These are phyloP conservation scores for Sisymbrium irio DNA, from an alignment of 345 rosid species.

Conservation along the genomic window DNA sequence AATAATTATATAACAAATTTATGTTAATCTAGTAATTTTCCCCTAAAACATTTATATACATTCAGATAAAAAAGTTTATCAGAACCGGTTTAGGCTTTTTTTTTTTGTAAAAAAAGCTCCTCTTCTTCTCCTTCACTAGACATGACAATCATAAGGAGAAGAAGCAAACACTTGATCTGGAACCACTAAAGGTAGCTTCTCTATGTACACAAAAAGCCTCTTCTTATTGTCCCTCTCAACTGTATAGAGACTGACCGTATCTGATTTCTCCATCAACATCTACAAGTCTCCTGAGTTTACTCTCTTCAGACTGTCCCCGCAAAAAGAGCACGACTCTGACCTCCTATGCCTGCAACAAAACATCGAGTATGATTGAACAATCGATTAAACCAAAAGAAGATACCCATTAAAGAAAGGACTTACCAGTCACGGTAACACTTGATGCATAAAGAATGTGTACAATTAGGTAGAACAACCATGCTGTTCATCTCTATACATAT, in stretches of 20 bases:
- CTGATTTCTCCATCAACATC: constrained; percentile 56
- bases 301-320: constrained; percentile 66
- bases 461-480: constrained; percentile 70
- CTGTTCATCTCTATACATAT: constrained; percentile 71
- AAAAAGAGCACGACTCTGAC: constrained; percentile 84
- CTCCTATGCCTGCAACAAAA: constrained; percentile 53
- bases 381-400: neutral
- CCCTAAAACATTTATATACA: constrained; percentile 28
- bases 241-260: constrained; percentile 41
- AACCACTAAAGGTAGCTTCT: constrained; percentile 60
- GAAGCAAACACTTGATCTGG: constrained; percentile 48
- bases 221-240: constrained; percentile 49
- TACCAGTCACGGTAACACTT: constrained; percentile 73
- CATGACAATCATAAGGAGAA: constrained; percentile 49
- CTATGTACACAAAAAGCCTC: constrained; percentile 68
- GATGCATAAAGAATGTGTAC: constrained; percentile 69
- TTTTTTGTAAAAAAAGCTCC: neutral
- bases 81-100: constrained; percentile 24
- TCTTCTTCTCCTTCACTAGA: constrained; percentile 36
- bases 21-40: no score
- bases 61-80: constrained; percentile 16
- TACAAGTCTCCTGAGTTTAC: constrained; percentile 67
- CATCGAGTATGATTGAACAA: neutral
- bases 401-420: neutral
- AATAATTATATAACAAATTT: no score